Percentiles rank a stretch among this genome's conserved stretches.
phyloP scores from a whole-genome alignment of 176 grass and related monocot genomes.

The Oryza longistaminata region DNA sequence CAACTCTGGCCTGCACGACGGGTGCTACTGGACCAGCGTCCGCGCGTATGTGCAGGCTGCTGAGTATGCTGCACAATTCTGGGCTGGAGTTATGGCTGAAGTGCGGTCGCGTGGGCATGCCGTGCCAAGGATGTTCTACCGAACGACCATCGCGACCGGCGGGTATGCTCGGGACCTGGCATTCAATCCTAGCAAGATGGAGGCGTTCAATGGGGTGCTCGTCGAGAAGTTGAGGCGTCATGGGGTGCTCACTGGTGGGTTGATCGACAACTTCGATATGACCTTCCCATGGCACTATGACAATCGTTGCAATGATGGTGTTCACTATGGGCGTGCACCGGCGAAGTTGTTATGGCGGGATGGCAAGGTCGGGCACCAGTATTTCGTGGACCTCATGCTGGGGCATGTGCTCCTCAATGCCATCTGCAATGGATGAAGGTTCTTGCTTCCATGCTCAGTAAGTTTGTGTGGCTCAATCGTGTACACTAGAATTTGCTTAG shows the following conservation, averaged over 20 bases:
- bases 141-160: constrained; percentile 73
- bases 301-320: constrained; percentile 91
- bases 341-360: constrained; percentile 75
- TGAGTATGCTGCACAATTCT: constrained; percentile 72
- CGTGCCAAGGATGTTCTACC: constrained; percentile 77
- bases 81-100: constrained; percentile 56
- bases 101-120: constrained; percentile 27
- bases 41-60: constrained; percentile 48
- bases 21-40: constrained; percentile 79
- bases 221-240: constrained; percentile 68
- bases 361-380: constrained; percentile 85
- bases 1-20: constrained; percentile 94
- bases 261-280: constrained; percentile 95
- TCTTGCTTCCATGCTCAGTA: constrained; percentile 22
- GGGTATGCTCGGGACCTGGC: constrained; percentile 87
- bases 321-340: constrained; percentile 85
- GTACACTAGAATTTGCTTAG: constrained; percentile 22
- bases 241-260: constrained; percentile 69
- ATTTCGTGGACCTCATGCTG: constrained; percentile 96
- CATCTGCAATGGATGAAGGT: constrained; percentile 69
- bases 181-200: constrained; percentile 99
- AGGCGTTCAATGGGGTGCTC: constrained; percentile 76
- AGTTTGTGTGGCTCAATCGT: constrained; percentile 37
- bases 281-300: constrained; percentile 98
- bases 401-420: constrained; percentile 95